These are phyloP conservation scores for Cyberlindnera meyerae DNA, from an alignment of 805 yeast genomes.

Conservation along the genomic window DNA sequence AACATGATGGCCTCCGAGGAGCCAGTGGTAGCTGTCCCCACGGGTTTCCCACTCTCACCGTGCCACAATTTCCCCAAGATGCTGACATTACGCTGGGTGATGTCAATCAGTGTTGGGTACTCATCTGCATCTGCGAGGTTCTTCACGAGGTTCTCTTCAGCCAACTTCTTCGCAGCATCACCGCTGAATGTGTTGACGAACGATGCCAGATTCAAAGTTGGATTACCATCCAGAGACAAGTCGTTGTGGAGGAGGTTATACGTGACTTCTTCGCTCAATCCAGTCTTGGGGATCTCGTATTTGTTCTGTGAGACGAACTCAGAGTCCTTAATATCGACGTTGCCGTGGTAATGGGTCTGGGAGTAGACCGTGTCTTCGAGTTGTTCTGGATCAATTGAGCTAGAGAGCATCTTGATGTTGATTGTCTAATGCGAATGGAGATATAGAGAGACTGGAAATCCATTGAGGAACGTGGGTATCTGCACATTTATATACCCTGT, in stretches of 20 bases:
- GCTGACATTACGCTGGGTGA: slow-evolving; percentile 78
- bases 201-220: slow-evolving; percentile 79
- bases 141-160: slow-evolving; percentile 70
- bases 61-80: slow-evolving; percentile 80
- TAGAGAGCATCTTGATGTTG: slow-evolving; percentile 17
- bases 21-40: slow-evolving; percentile 92
- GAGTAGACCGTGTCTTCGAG: slow-evolving; percentile 28
- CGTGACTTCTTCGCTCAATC: slow-evolving; percentile 48
- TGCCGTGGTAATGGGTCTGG: slow-evolving; percentile 23
- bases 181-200: slow-evolving; percentile 77
- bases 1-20: slow-evolving; percentile 92
- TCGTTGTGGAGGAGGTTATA: slow-evolving; percentile 67
- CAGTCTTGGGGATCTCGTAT: slow-evolving; percentile 54
- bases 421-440: neutral
- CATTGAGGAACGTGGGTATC: too few species aligned
- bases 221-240: slow-evolving; percentile 76
- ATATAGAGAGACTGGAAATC: too few species aligned
- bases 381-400: slow-evolving; percentile 29
- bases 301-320: slow-evolving; percentile 33
- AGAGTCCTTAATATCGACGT: slow-evolving; percentile 9
- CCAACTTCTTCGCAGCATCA: slow-evolving; percentile 47
- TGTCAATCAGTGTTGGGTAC: slow-evolving; percentile 77
- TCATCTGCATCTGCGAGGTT: slow-evolving; percentile 92
- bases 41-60: slow-evolving; percentile 50
- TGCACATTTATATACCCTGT: too few species aligned